Conservation (phyloP, 1,284 basidiomycete genomes). For the Boletus subluridellus region DNA sequence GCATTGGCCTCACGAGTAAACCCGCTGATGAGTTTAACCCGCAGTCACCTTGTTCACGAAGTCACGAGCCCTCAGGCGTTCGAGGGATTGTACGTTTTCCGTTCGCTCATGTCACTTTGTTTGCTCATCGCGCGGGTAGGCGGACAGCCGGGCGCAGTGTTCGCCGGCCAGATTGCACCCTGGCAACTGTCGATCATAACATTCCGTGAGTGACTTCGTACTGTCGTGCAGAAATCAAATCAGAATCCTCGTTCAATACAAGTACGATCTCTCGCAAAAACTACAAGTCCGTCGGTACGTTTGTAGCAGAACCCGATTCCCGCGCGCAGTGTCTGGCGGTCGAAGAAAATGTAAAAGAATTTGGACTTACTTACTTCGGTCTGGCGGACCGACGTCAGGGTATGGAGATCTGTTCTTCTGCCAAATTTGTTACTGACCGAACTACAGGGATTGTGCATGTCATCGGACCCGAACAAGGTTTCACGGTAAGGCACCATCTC, state of each 20-base stretch:
- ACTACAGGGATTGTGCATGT: conserved; percentile 86
- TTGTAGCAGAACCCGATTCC: conserved; percentile 87
- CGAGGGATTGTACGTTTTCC: conserved; percentile 73
- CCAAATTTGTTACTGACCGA: conserved; percentile 5
- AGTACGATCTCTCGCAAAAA: conserved; percentile 86
- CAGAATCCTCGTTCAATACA: conserved; percentile 9
- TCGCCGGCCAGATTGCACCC: conserved; percentile 88
- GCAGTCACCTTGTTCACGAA: conserved; percentile 90
- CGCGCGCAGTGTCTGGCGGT: conserved; percentile 88
- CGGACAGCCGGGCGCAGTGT: conserved; percentile 80
- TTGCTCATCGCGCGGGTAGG: conserved; percentile 38
- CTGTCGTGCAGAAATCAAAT: background rate
- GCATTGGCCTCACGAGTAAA: background rate
- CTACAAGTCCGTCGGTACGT: conserved; percentile 72
- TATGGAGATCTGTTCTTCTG: conserved; percentile 28
- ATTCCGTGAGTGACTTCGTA: conserved; percentile 72
- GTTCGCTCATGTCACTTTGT: background rate
- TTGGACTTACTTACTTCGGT: conserved; percentile 93
- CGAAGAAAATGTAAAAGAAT: conserved; percentile 94
- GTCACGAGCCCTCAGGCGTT: conserved; percentile 97
- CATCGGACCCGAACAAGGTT: conserved; percentile 95
- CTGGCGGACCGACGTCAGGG: conserved; percentile 89
- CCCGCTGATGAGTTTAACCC: conserved; percentile 1
- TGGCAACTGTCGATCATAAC: conserved; percentile 95
- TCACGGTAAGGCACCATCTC: conserved; percentile 58